Conservation (phyloP, 169 alveolate species). For the Plasmodium reichenowi region DNA sequence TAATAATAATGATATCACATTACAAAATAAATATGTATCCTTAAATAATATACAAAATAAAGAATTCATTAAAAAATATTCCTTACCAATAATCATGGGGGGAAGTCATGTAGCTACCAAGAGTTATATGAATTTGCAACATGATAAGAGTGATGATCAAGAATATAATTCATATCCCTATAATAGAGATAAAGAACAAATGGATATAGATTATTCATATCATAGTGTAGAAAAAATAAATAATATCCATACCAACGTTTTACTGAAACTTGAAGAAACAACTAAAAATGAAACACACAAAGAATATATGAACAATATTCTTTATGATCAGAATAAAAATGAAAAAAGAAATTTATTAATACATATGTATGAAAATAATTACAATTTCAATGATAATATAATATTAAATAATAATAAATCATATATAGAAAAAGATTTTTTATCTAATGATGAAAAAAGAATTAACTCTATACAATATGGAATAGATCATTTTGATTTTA, state of each 20-base stretch:
- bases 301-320: not conserved
- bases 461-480: not conserved
- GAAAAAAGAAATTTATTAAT: conserved; percentile 21
- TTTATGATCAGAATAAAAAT: not conserved
- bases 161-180: not conserved
- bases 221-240: conserved; percentile 33
- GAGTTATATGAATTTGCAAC: too few relatives aligned
- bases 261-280: conserved; percentile 7
- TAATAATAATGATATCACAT: too few relatives aligned
- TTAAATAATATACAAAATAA: too few relatives aligned
- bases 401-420: not conserved
- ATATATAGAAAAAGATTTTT: too few relatives aligned
- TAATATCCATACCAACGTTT: too few relatives aligned
- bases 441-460: conserved; percentile 24
- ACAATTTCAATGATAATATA: not conserved
- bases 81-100: too few relatives aligned
- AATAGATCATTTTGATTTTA: not conserved
- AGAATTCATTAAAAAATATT: too few relatives aligned
- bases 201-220: not conserved
- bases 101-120: too few relatives aligned
- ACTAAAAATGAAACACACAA: not conserved
- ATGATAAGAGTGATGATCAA: too few relatives aligned
- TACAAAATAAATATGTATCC: too few relatives aligned
- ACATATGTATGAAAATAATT: conserved; percentile 34
- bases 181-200: conserved; percentile 23